Conservation (phyloP, 2,329 filamentous ascomycete species). For the Purpureocillium takamizusanense region DNA sequence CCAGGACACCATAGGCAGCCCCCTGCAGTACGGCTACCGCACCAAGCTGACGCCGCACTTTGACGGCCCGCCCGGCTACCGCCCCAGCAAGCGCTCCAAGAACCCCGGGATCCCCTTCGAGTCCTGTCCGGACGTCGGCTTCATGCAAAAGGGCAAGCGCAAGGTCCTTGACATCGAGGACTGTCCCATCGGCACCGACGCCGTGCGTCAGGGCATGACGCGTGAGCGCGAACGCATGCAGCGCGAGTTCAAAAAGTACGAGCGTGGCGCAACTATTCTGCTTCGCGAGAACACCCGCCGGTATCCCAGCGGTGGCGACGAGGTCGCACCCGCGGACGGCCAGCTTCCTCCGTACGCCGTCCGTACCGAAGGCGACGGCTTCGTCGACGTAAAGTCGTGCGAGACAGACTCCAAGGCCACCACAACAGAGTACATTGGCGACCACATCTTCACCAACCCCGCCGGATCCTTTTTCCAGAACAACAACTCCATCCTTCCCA, state of each 20-base stretch:
- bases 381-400: constrained; percentile 77
- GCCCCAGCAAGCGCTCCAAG: constrained; percentile 40
- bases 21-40: constrained; percentile 84
- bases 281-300: constrained; percentile 78
- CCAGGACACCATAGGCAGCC: constrained; percentile 79
- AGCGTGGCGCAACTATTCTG: constrained; percentile 77
- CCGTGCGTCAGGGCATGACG: constrained; percentile 70
- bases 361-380: constrained; percentile 41
- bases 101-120: constrained; percentile 40
- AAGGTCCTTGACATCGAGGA: constrained; percentile 90
- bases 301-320: constrained; percentile 37
- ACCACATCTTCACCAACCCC: constrained; percentile 80
- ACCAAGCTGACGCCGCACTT: constrained; percentile 98
- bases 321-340: constrained; percentile 15
- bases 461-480: constrained; percentile 98
- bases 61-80: constrained; percentile 58
- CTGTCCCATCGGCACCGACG: constrained; percentile 87
- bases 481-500: constrained; percentile 92
- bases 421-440: constrained; percentile 79
- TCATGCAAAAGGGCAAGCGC: constrained; percentile 76
- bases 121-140: constrained; percentile 73
- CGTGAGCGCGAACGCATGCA: constrained; percentile 70
- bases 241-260: constrained; percentile 61
- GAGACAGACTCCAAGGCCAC: constrained; percentile 77
- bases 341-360: constrained; percentile 23